A percentile compares a stretch with the other conserved stretches of the same genome.
These are phyloP conservation scores for Mycena albidolilacea DNA, from an alignment of 768 basidiomycete genomes.

Conservation along the genomic window DNA sequence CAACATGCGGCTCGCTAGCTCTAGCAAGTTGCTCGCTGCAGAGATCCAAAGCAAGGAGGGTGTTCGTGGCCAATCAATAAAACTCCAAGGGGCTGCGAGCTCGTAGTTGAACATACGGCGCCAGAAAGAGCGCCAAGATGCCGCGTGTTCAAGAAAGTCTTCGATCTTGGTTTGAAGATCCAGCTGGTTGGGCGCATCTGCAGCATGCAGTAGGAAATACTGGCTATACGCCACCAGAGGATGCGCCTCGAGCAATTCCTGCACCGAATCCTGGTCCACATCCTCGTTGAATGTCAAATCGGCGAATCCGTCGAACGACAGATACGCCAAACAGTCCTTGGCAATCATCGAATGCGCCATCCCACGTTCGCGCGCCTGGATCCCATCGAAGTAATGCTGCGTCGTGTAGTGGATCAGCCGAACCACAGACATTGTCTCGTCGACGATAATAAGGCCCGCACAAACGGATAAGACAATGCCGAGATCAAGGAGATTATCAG, in stretches of 20 bases:
- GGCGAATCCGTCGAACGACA: background rate
- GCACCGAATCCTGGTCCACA: conserved; percentile 2
- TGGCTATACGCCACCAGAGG: conserved; percentile 9
- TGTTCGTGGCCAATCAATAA: no score
- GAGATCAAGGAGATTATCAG: conserved; percentile 4
- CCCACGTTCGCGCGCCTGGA: conserved; percentile 1
- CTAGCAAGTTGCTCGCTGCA: no score
- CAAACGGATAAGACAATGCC: conserved; percentile 7
- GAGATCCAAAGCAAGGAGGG: no score
- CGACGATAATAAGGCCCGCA: conserved; percentile 12
- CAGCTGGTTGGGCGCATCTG: background rate
- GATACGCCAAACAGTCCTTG: background rate
- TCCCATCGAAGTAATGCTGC: conserved; percentile 12
- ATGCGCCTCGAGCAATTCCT: conserved; percentile 5
- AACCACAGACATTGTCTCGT: conserved; percentile 14
- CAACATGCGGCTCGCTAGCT: no score
- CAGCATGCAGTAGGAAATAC: conserved; percentile 8
- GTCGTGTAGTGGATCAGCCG: conserved; percentile 15
- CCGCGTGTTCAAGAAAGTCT: background rate
- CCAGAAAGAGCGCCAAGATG: conserved; percentile 3
- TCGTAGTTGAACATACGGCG: background rate
- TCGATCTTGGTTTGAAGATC: background rate
- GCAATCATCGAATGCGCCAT: conserved; percentile 6
- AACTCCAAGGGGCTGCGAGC: no score
- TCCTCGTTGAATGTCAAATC: background rate